phyloP scores from a whole-genome alignment of 192 early-diverging fungal genomes.

The Backusella psychrophila region DNA sequence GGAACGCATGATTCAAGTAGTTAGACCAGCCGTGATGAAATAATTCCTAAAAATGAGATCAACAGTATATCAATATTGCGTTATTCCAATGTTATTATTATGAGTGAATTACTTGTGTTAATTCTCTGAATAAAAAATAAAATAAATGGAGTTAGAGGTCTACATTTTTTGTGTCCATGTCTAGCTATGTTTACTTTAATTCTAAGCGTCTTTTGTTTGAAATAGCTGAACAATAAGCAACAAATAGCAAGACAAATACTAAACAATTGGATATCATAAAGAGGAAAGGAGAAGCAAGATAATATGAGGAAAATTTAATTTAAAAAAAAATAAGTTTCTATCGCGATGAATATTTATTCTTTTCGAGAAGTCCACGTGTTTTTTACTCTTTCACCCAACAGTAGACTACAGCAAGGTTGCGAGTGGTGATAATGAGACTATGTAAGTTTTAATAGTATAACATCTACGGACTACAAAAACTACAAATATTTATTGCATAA shows the following conservation, averaged over 20 bases:
- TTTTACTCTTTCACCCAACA: too few species aligned
- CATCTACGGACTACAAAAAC: too few species aligned
- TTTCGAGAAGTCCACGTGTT: too few species aligned
- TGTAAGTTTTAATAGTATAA: too few species aligned
- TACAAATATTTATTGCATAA: too few species aligned
- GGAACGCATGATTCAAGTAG: constrained; percentile 85
- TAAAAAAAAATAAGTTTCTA: neutral
- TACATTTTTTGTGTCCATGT: neutral
- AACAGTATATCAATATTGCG: neutral
- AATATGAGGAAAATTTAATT: neutral
- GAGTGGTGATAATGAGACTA: too few species aligned
- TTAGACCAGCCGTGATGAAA: constrained; percentile 77
- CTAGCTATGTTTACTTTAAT: constrained; percentile 11
- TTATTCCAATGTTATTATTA: neutral
- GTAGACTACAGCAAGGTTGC: too few species aligned
- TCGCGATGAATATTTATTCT: too few species aligned
- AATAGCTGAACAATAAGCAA: constrained; percentile 5
- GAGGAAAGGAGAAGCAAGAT: neutral
- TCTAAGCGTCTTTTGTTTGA: constrained; percentile 15
- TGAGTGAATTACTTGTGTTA: constrained; percentile 12
- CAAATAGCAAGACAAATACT: neutral
- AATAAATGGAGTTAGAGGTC: neutral
- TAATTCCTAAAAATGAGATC: constrained; percentile 44
- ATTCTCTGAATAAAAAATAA: neutral
- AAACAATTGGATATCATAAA: neutral